Percentiles rank a stretch among this genome's conserved stretches.
These are phyloP conservation scores for Luvunga scandens DNA, from an alignment of 345 rosid genomes.

Conservation along the genomic window DNA sequence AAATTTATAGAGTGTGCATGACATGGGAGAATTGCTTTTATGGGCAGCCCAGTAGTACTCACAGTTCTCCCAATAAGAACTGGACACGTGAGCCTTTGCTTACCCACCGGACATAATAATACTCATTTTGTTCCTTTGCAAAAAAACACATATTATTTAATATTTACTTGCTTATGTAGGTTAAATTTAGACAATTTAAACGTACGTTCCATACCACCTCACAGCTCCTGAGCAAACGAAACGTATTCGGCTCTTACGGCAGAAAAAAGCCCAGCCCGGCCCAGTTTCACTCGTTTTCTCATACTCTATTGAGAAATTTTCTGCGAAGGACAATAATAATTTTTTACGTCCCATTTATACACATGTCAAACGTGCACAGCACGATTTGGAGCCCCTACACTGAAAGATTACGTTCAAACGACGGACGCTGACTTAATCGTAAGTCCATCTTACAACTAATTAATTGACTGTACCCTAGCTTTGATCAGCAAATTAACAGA, in stretches of 20 bases:
- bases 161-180: neutral
- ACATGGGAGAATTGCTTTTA: too few relatives aligned
- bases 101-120: too few relatives aligned
- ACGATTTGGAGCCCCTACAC: neutral
- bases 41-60: too few relatives aligned
- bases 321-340: neutral
- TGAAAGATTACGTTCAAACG: neutral
- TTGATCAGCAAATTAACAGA: neutral
- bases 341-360: neutral
- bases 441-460: neutral
- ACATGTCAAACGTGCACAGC: neutral
- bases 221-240: neutral
- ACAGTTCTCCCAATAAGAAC: too few relatives aligned
- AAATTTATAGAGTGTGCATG: neutral
- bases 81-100: too few relatives aligned
- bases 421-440: neutral
- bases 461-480: neutral
- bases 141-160: neutral
- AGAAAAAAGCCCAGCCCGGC: neutral
- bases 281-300: neutral
- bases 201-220: neutral
- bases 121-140: neutral
- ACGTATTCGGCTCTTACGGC: neutral
- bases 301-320: neutral
- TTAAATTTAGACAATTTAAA: neutral